Evolutionary conservation across 225 moss, liverwort and hornwort species (phyloP).

Genomic region (Neckera pumila): DNA sequence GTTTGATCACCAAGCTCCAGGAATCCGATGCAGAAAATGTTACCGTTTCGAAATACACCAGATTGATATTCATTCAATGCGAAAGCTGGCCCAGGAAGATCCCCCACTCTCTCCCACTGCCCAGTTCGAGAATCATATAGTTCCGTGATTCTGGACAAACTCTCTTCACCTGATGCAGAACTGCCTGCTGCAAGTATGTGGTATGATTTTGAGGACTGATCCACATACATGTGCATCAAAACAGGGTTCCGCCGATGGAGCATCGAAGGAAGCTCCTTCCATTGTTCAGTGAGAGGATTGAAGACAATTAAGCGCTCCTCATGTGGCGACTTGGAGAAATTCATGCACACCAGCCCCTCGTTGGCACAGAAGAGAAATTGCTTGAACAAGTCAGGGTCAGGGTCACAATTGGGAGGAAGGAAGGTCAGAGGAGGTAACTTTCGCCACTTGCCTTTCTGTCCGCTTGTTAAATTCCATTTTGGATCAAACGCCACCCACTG

Average conservation of each 20-base stretch:
- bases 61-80: neutral
- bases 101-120: neutral
- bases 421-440: neutral
- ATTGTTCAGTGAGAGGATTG: neutral
- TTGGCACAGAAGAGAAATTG: neutral
- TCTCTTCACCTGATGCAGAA: neutral
- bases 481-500: neutral
- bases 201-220: neutral
- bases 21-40: constrained; percentile 2
- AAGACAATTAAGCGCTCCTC: neutral
- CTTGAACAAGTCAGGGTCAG: constrained; percentile 2
- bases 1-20: neutral
- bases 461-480: neutral
- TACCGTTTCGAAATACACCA: neutral
- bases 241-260: constrained; percentile 1
- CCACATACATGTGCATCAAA: neutral
- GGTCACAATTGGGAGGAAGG: neutral
- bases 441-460: neutral
- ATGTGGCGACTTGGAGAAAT: neutral
- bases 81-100: neutral
- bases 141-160: neutral
- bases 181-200: constrained; percentile 1
- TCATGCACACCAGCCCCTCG: neutral
- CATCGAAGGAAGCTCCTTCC: neutral
- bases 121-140: neutral